Percentiles rank a stretch among this genome's conserved stretches.
These are phyloP conservation scores for Zarea fungicola DNA, from an alignment of 2,329 filamentous ascomycete species.

Conservation along the genomic window DNA sequence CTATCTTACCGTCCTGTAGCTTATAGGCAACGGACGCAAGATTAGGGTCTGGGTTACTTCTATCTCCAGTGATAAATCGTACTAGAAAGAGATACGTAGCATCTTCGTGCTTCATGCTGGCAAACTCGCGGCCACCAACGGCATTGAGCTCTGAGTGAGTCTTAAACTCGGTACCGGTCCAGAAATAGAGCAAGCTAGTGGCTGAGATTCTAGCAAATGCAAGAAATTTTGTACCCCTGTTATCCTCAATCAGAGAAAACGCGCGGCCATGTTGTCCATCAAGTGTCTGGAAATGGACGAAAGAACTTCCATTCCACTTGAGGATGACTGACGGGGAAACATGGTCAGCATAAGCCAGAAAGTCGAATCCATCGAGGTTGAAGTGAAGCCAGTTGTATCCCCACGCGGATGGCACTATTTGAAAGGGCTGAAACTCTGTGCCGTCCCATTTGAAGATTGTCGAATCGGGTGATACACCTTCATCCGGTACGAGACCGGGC, in stretches of 20 bases:
- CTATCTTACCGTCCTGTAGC: no score
- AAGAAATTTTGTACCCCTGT: not conserved
- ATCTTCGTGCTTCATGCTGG: no score
- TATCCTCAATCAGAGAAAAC: not conserved
- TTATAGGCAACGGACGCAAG: no score
- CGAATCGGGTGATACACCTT: no score
- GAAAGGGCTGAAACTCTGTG: not conserved
- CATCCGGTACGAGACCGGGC: no score
- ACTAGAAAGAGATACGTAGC: no score
- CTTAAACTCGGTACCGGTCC: no score
- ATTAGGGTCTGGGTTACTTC: no score
- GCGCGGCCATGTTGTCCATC: not conserved
- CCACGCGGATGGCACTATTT: not conserved
- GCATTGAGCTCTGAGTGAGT: no score
- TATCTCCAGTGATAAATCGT: no score
- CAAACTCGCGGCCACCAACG: no score
- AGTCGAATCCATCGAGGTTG: not conserved
- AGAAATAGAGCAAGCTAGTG: no score
- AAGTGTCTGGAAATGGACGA: not conserved
- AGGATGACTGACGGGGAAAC: not conserved
- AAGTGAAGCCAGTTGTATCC: not conserved
- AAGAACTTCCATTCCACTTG: not conserved
- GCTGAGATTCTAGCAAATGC: not conserved
- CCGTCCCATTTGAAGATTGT: slow-evolving; percentile 3
- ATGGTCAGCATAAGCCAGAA: not conserved